phyloP scores from a whole-genome alignment of 225 moss, liverwort and hornwort genomes.

The Ulota crispa region DNA sequence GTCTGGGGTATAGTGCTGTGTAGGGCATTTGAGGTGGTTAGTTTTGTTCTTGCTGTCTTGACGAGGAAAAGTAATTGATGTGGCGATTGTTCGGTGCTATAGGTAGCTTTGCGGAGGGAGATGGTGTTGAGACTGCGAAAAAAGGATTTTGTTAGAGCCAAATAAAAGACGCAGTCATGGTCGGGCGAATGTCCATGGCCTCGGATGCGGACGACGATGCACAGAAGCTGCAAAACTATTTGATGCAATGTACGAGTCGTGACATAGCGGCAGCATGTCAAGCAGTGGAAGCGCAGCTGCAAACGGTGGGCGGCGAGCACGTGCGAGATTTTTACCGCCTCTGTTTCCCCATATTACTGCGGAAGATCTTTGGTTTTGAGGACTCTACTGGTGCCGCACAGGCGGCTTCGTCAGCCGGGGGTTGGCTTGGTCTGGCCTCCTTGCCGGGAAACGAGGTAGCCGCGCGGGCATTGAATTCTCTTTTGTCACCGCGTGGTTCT shows the following conservation, averaged over 20 bases:
- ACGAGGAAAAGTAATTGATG: background rate
- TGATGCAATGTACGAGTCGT: conserved; percentile 60
- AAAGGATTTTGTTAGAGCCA: conserved; percentile 25
- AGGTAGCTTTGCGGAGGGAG: conserved; percentile 34
- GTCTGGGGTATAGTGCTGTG: background rate
- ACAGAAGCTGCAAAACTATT: conserved; percentile 50
- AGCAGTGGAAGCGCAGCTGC: conserved; percentile 64
- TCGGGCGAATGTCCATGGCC: conserved; percentile 55
- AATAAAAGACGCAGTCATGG: conserved; percentile 45
- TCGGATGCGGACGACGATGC: conserved; percentile 61
- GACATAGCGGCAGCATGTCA: conserved; percentile 61
- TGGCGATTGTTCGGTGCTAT: conserved; percentile 11
- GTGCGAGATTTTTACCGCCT: conserved; percentile 69
- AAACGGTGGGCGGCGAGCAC: conserved; percentile 64
- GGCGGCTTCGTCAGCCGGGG: conserved; percentile 44
- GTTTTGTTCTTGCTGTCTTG: background rate
- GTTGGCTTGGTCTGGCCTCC: conserved; percentile 67
- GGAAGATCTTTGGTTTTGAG: conserved; percentile 69
- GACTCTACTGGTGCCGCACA: conserved; percentile 41
- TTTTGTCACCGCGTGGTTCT: conserved; percentile 59
- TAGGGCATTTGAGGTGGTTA: conserved; percentile 4
- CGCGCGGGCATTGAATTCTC: conserved; percentile 52
- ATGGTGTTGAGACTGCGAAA: conserved; percentile 38
- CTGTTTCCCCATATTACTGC: conserved; percentile 65
- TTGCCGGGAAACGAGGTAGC: conserved; percentile 59